Base-by-base conservation (phyloP, 108 stramenopile genomes). In the Stephanodiscus minutulus region DNA sequence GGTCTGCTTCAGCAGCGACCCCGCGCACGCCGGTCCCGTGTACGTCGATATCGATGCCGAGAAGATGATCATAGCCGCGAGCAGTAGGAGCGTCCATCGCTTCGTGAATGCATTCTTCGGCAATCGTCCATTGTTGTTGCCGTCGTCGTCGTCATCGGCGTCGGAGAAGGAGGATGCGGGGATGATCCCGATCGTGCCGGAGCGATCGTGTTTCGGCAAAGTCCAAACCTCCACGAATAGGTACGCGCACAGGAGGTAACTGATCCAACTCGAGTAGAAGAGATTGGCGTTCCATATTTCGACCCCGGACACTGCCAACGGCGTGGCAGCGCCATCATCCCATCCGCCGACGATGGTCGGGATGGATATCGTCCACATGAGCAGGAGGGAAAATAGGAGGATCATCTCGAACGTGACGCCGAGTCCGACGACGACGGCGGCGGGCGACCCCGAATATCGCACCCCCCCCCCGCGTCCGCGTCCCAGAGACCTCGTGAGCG, bases 201-300 rank as follows among this genome's bases (percentile, higher is more conserved):
- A 13, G 5, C 59, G 57, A 52, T 78, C 64, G 3, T 48, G 9
- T 35, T 5, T 6, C 5, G 35, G 35, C 7, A 66, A 35, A 10
- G 77, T 78, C 0, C 35, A 20, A 8, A 78, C 50, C 27, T 78
- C 77, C 0, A 78, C 47, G 21, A 25, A 52, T 12, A 78, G 43
- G 37, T 72, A 72, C 17, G 57, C 63, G 59, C 47, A 29, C 15
- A 78, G 37, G 35, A 70, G 8, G n/a, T 7, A 54, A 44, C 68
- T 65, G 10, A 50, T 27, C 77, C 77, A 78, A 20, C 37, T 44
- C 15, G 77, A 66, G 52, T 72, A 78, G 33, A 78, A 78, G 17
- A 78, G 48, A 24, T 78, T 78, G 66, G 77, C 70, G 61, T 78
- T 78, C 77, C 77, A 78, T 52, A 78, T 67, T 27, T 66, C 66